Percentiles rank a stretch among this genome's conserved stretches.
Evolutionary conservation across 1,139 yeast species (phyloP).

Genomic region (Zygosaccharomyces sapae): DNA sequence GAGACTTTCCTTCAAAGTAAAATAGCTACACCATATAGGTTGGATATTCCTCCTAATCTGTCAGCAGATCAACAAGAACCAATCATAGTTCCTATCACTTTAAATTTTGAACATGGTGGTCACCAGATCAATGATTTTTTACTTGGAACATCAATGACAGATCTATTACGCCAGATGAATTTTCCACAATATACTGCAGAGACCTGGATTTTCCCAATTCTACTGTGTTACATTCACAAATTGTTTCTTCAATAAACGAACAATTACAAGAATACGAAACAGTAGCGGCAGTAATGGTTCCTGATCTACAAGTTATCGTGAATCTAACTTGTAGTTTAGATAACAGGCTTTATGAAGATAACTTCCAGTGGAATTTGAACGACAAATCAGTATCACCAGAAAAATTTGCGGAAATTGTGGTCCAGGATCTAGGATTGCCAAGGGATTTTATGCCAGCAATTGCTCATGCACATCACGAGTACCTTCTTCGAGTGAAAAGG

Average conservation of each 20-base stretch:
- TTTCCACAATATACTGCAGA: slow-evolving; percentile 71
- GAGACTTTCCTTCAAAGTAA: slow-evolving; percentile 35
- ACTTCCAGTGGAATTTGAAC: slow-evolving; percentile 87
- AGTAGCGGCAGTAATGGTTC: slow-evolving; percentile 58
- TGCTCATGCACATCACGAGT: slow-evolving; percentile 81
- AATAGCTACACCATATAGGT: slow-evolving; percentile 32
- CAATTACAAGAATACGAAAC: slow-evolving; percentile 76
- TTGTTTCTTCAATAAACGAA: slow-evolving; percentile 66
- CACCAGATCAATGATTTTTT: slow-evolving; percentile 74
- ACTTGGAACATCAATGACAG: slow-evolving; percentile 87
- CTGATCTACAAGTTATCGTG: slow-evolving; percentile 70
- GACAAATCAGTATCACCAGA: slow-evolving; percentile 63
- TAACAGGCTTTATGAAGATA: slow-evolving; percentile 82
- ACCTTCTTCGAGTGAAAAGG: slow-evolving; percentile 70
- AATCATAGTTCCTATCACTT: slow-evolving; percentile 70
- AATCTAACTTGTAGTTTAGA: slow-evolving; percentile 80
- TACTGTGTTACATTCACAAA: slow-evolving; percentile 52
- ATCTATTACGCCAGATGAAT: slow-evolving; percentile 75
- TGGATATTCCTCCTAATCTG: slow-evolving; percentile 22
- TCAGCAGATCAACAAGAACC: slow-evolving; percentile 28
- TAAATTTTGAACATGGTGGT: slow-evolving; percentile 64
- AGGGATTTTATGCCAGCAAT: slow-evolving; percentile 90
- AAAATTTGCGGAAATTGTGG: slow-evolving; percentile 74
- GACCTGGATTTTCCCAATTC: slow-evolving; percentile 75
- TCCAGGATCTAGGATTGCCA: slow-evolving; percentile 75